Percentiles rank a stretch among this genome's conserved stretches.
These are phyloP conservation scores for Neurospora cerealis DNA, from an alignment of 495 filamentous ascomycete species.

Conservation along the genomic window DNA sequence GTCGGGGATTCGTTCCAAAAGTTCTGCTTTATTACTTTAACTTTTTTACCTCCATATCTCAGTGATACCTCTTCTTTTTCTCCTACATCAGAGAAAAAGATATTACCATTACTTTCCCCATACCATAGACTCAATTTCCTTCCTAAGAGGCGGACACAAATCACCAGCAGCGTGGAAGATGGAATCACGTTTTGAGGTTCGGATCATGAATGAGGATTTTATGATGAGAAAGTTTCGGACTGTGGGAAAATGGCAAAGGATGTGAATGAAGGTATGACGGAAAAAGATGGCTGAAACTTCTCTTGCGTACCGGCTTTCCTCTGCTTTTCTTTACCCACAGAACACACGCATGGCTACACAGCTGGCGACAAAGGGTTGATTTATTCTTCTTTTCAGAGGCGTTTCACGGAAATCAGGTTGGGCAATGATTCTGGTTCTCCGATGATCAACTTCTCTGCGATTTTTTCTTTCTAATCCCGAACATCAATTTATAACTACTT, in stretches of 20 bases:
- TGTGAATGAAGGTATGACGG: neutral
- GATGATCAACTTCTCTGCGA: neutral
- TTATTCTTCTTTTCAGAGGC: neutral
- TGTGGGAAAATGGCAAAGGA: neutral
- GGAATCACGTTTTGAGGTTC: neutral
- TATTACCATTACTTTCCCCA: neutral
- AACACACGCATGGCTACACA: neutral
- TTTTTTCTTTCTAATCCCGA: neutral
- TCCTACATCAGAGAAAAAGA: constrained; percentile 1
- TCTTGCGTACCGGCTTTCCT: neutral
- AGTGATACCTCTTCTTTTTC: constrained; percentile 1
- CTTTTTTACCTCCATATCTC: neutral
- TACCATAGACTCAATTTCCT: neutral
- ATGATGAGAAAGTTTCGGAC: neutral
- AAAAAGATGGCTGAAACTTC: neutral
- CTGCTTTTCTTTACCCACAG: neutral
- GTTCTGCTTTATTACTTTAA: constrained; percentile 6
- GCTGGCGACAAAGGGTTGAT: neutral
- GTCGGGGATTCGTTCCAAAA: constrained; percentile 23
- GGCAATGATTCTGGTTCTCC: neutral
- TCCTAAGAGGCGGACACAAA: neutral
- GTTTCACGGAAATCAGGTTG: neutral
- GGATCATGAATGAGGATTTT: neutral
- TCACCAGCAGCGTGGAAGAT: neutral
- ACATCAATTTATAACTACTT: neutral